Conservation (phyloP, 2,329 filamentous ascomycete genomes). For the Aspergillus sp. region DNA sequence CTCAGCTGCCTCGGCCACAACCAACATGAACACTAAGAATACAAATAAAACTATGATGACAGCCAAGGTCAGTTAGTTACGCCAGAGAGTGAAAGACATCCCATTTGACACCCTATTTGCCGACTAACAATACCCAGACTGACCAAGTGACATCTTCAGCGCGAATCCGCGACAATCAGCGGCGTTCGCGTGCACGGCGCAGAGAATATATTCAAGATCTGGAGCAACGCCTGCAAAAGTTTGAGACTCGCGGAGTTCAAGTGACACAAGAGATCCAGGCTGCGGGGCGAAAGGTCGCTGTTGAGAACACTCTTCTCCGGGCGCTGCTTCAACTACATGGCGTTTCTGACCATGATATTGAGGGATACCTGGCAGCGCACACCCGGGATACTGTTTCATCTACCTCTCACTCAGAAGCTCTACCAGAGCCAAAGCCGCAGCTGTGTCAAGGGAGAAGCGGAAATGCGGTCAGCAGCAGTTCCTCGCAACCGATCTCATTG, state of each 20-base stretch:
- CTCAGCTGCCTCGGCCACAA: neutral
- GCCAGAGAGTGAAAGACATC: neutral
- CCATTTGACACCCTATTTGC: neutral
- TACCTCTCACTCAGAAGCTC: neutral
- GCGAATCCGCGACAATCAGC: neutral
- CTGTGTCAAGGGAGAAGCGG: neutral
- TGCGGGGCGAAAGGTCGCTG: constrained; percentile 66
- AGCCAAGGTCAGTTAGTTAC: neutral
- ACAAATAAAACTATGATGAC: neutral
- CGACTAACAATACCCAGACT: neutral
- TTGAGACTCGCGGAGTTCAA: constrained; percentile 65
- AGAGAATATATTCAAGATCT: constrained; percentile 35
- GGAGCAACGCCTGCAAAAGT: constrained; percentile 62
- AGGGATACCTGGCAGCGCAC: constrained; percentile 25
- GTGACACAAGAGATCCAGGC: constrained; percentile 71
- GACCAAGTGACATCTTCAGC: neutral
- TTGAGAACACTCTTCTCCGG: constrained; percentile 67
- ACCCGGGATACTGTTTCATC: neutral
- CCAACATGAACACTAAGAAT: neutral
- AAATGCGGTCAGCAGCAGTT: neutral
- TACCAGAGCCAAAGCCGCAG: constrained; percentile 1
- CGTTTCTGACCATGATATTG: constrained; percentile 57
- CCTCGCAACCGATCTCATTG: neutral
- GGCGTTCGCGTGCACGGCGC: neutral
- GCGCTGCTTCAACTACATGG: constrained; percentile 59